A percentile compares a stretch with the other conserved stretches of the same genome.
Conservation (phyloP, 306 rosid genomes). For the Lathyrus oleraceus region DNA sequence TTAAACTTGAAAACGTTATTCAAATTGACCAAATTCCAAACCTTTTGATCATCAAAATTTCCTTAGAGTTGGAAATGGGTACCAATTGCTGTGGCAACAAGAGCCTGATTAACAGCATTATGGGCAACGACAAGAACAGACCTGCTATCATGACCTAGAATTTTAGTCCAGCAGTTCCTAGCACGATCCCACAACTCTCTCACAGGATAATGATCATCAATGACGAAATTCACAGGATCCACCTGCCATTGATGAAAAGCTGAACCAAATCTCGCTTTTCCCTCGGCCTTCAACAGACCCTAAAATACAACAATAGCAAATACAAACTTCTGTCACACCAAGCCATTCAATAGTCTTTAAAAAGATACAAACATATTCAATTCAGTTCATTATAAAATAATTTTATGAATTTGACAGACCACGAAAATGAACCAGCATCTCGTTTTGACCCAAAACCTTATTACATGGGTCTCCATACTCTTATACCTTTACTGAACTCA, state of each 20-base stretch:
- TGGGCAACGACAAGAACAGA: slow-evolving; percentile 96
- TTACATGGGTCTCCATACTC: neutral
- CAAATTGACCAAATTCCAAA: slow-evolving; percentile 21
- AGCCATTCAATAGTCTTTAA: slow-evolving; percentile 7
- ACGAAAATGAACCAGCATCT: neutral
- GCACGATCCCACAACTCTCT: slow-evolving; percentile 92
- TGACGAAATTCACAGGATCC: slow-evolving; percentile 74
- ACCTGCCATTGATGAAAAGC: slow-evolving; percentile 84
- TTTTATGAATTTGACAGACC: slow-evolving; percentile 1
- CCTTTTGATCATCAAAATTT: slow-evolving; percentile 19
- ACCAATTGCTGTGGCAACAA: slow-evolving; percentile 91
- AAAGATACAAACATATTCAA: neutral
- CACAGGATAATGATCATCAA: slow-evolving; percentile 93
- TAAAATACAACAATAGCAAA: slow-evolving; percentile 36
- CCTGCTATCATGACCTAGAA: slow-evolving; percentile 74
- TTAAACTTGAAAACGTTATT: neutral
- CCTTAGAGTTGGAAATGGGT: slow-evolving; percentile 40
- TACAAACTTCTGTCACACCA: slow-evolving; percentile 31
- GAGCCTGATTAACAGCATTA: slow-evolving; percentile 99
- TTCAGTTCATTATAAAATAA: neutral
- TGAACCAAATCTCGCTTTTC: slow-evolving; percentile 71
- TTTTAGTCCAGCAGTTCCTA: slow-evolving; percentile 75
- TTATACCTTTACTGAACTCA: neutral
- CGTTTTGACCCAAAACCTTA: neutral
- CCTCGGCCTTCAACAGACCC: slow-evolving; percentile 91